phyloP scores from a whole-genome alignment of 2,329 filamentous ascomycete species.

The Ustulina deusta region DNA sequence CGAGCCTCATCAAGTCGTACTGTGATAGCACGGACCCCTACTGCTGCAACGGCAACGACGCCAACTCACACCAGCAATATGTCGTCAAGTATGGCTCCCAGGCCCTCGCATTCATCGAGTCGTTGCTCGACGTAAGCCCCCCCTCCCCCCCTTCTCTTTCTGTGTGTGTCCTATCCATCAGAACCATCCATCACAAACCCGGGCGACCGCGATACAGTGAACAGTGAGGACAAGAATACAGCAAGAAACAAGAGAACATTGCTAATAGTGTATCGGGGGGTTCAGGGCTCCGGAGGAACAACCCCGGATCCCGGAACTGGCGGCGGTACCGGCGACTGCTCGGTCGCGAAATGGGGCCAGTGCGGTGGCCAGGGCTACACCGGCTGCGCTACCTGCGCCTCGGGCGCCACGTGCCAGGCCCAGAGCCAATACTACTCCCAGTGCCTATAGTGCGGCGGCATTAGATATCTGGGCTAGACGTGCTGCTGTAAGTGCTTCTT shows the following conservation, averaged over 20 bases:
- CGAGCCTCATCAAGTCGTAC: conserved; percentile 70
- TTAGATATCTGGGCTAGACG: neutral
- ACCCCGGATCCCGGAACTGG: conserved; percentile 1
- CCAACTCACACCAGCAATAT: conserved; percentile 71
- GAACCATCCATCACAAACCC: neutral
- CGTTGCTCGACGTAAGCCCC: conserved; percentile 27
- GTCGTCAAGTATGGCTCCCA: conserved; percentile 67
- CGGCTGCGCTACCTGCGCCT: conserved; percentile 31
- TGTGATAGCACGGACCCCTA: conserved; percentile 74
- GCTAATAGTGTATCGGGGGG: neutral
- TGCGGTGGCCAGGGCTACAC: conserved; percentile 32
- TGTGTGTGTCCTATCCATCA: neutral
- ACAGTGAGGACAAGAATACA: neutral
- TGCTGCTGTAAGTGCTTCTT: neutral
- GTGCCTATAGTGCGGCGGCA: conserved; percentile 25
- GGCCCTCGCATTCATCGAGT: conserved; percentile 67
- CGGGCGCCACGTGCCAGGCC: conserved; percentile 30
- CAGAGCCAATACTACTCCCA: conserved; percentile 36
- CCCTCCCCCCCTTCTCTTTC: neutral
- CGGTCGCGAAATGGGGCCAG: conserved; percentile 34
- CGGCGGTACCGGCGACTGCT: conserved; percentile 22
- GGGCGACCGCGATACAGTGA: neutral
- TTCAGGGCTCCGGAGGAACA: conserved; percentile 8
- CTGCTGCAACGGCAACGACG: conserved; percentile 73
- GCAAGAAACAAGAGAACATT: too few species aligned